phyloP scores from a whole-genome alignment of 768 basidiomycete species.

The Boletus sp. region DNA sequence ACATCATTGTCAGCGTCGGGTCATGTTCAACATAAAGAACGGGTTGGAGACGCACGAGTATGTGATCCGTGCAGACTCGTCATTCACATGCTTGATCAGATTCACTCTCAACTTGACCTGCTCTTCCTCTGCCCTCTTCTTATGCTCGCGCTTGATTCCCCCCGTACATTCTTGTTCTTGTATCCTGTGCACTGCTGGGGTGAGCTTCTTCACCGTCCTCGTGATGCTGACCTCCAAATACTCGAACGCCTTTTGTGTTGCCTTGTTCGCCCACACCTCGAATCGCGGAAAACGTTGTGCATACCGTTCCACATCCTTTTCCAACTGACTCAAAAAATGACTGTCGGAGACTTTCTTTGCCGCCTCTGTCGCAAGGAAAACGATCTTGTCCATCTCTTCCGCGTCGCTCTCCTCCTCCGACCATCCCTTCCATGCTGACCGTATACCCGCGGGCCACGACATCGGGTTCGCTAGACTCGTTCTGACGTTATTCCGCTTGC shows the following conservation, averaged over 20 bases:
- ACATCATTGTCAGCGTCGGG: not conserved
- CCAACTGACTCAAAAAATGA: slow-evolving; percentile 14
- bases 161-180: not conserved
- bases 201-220: slow-evolving; percentile 9
- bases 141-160: not conserved
- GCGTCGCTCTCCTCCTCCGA: not conserved
- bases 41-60: slow-evolving; percentile 8
- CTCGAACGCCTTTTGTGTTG: not conserved
- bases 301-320: not conserved
- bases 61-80: not conserved
- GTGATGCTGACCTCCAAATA: not conserved
- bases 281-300: not conserved
- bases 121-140: slow-evolving; percentile 7
- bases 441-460: not conserved
- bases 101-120: slow-evolving; percentile 7
- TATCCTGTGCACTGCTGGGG: slow-evolving; percentile 5
- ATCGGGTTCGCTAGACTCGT: rapidly evolving
- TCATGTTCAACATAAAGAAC: not conserved
- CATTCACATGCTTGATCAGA: slow-evolving; percentile 22
- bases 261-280: not conserved
- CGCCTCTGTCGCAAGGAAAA: not conserved
- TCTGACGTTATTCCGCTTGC: no score
- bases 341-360: slow-evolving; percentile 8
- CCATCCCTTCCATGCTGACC: not conserved
- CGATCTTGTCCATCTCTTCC: not conserved